Evolutionary conservation across 2,329 filamentous ascomycete genomes (phyloP).

Genomic region (Diplodia intermedia): DNA sequence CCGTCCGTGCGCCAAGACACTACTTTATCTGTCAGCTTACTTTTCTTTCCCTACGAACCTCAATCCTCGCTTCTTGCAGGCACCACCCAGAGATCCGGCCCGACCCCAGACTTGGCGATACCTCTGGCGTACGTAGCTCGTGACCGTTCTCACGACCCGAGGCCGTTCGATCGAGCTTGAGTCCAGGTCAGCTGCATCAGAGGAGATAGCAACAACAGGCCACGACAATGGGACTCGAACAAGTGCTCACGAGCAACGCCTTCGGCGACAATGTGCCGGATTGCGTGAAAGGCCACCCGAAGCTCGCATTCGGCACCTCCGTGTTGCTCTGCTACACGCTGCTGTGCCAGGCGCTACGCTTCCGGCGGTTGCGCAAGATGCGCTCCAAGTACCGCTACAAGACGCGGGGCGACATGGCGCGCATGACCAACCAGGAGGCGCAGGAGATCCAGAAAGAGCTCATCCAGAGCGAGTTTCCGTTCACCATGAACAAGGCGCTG

Average conservation of each 20-base stretch:
- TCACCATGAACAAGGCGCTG: constrained; percentile 57
- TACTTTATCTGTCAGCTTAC: no score
- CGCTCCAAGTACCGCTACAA: constrained; percentile 54
- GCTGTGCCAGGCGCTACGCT: constrained; percentile 48
- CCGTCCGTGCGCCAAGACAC: neutral
- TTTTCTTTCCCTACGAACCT: no score
- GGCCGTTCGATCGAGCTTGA: neutral
- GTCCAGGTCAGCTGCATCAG: neutral
- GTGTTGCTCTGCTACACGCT: constrained; percentile 42
- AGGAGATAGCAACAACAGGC: neutral
- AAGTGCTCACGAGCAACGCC: neutral
- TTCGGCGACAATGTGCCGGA: neutral
- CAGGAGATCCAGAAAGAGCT: constrained; percentile 57
- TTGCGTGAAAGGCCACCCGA: constrained; percentile 2
- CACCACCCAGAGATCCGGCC: neutral
- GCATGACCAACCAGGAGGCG: constrained; percentile 63
- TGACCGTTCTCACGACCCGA: neutral
- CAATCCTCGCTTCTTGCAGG: neutral
- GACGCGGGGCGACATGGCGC: constrained; percentile 54
- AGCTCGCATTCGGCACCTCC: constrained; percentile 9
- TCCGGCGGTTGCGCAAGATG: constrained; percentile 49
- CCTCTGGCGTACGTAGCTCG: neutral
- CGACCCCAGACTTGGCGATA: neutral
- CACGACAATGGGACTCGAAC: constrained; percentile 6
- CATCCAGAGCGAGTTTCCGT: constrained; percentile 63